Evolutionary conservation across 345 rosid species (phyloP), one percentile per base, ranked within the genome.

Genomic region (Fremontodendron californicum): DNA sequence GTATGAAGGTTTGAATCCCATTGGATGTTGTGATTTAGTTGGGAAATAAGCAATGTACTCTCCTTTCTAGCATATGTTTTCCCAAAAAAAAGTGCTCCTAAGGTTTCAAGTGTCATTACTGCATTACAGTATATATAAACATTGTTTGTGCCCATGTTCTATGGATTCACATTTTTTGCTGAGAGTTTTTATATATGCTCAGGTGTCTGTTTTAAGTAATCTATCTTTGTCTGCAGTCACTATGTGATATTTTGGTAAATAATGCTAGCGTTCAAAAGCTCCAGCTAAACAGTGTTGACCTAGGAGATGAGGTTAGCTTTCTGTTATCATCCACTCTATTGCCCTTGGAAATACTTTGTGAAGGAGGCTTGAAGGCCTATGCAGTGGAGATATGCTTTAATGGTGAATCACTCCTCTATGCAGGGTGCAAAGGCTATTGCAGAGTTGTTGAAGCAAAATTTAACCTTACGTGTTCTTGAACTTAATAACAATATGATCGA

Each of bases 401-500:
- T 25, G 71, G 18, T 60, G n/a, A 48, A 45, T 40, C 18, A 35
- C 81, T 74, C 65, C 67, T 68, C 18, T 75, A 31, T 75, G 86
- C 92, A 95, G 98, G 99, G 99, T 86, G 97, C 98, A 9, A 90
- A 87, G 86, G 97, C 90, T 69, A 73, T 95, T 79, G 96, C 97
- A n/a, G 97, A 92, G 79, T 81, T 93, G 84, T 79, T 95, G 88
- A 90, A 93, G 89, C 90, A 88, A 81, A 92, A 91, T 82, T 75
- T 94, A 71, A 88, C 78, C 75, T 80, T 95, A 87, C 94, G 91
- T 65, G 89, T 85, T 81, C 82, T 95, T 78, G 98, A 95, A 84
- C 91, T 95, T 35, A 93, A 95, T 81, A 93, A 95, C 87, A 95
- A 95, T 79, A 86, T 90, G 96, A 90, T 95, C n/a, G 99, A 95